Conservation (phyloP, 2,329 filamentous ascomycete species). For the Davidsoniella virescens region DNA sequence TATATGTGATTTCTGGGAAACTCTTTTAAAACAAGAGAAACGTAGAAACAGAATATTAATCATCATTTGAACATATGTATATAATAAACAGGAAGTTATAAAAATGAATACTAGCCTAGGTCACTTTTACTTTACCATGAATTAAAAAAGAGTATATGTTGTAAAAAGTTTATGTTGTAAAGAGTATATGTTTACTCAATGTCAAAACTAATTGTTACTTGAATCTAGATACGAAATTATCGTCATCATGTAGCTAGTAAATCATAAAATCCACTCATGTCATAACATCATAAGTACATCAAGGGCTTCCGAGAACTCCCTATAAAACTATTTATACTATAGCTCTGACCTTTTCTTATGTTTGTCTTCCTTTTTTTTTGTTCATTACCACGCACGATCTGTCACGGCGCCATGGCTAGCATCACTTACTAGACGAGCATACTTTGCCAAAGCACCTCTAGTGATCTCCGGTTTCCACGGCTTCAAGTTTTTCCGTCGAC, state of each 20-base stretch:
- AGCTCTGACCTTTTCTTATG: neutral
- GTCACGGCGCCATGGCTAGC: constrained; percentile 85
- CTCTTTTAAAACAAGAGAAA: neutral
- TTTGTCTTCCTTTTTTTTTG: neutral
- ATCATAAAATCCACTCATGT: neutral
- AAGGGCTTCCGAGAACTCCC: neutral
- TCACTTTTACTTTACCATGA: neutral
- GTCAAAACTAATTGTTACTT: too few species aligned
- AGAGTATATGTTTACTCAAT: too few species aligned
- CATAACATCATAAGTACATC: neutral
- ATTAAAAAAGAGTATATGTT: neutral
- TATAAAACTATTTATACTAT: too few species aligned
- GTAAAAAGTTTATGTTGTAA: too few species aligned
- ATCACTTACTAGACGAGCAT: constrained; percentile 73
- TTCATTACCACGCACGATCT: constrained; percentile 30
- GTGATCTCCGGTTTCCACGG: constrained; percentile 56
- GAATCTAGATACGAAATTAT: too few species aligned
- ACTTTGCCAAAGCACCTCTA: constrained; percentile 78
- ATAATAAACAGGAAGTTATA: too few species aligned
- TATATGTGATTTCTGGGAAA: neutral
- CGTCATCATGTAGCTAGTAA: neutral
- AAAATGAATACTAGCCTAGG: too few species aligned
- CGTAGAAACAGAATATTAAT: neutral
- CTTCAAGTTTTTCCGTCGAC: constrained; percentile 50
- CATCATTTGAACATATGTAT: neutral